Conservation (phyloP, 2,329 filamentous ascomycete species). For the Sordariomycetes sp. region DNA sequence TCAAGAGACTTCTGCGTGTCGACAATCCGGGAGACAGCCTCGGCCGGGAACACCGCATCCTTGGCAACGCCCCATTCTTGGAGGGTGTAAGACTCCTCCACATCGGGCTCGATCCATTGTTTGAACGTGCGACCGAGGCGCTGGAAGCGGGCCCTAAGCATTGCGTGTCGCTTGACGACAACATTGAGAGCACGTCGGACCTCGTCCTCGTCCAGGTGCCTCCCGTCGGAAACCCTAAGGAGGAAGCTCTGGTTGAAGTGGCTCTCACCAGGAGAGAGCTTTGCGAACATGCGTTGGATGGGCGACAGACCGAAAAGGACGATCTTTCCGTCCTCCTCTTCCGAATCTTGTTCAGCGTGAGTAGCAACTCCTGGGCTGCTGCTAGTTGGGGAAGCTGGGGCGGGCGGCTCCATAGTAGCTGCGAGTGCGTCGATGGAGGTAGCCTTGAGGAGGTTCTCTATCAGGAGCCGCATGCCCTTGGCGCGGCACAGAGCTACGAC, state of each 20-base stretch:
- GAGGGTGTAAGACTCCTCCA: constrained; percentile 9
- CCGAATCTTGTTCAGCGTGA: no score
- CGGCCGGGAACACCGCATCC: constrained; percentile 8
- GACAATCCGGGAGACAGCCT: constrained; percentile 13
- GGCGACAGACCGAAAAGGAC: constrained; percentile 28
- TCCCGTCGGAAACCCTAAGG: constrained; percentile 17
- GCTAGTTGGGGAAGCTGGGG: no score
- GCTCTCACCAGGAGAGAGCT: constrained; percentile 12
- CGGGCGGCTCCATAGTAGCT: not conserved
- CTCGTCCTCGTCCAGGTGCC: constrained; percentile 3
- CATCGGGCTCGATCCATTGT: constrained; percentile 13
- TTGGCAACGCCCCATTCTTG: constrained; percentile 6
- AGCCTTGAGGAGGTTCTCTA: constrained; percentile 8
- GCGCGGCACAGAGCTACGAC: not conserved
- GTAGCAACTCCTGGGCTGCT: no score
- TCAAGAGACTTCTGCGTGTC: constrained; percentile 13
- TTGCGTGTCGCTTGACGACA: constrained; percentile 19
- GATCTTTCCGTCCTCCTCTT: not conserved
- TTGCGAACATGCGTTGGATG: constrained; percentile 31
- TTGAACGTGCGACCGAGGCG: constrained; percentile 9
- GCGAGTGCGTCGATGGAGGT: not conserved
- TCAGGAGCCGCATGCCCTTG: constrained; percentile 2
- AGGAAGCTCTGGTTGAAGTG: constrained; percentile 34
- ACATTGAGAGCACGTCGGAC: constrained; percentile 9
- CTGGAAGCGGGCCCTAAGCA: constrained; percentile 23